Base-by-base conservation (phyloP, 1,139 yeast species). In the Yamadazyma taylorii region DNA sequence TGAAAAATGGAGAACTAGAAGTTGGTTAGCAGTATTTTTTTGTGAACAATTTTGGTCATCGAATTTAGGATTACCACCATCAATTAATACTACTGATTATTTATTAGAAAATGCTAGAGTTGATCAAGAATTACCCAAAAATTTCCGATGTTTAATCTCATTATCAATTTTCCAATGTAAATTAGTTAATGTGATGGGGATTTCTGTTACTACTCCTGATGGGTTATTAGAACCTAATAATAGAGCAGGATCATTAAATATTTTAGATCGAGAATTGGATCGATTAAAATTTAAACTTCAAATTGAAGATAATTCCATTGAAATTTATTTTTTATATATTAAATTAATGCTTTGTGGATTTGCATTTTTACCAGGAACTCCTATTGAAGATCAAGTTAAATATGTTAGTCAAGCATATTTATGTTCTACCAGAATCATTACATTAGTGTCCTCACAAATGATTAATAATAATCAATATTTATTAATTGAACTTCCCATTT, bases 1-100 rank as follows among this genome's bases (percentile, higher is more conserved):
- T 3, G 96, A 88, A 50, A 82, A 82, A 56, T 90, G 97, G 97
- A 74, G 97, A 58, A 88, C 97, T 1, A 71, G 96, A 47, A 80
- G 96, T 1, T 90, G 97, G 97, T 66, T 88, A 24, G 89, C 94
- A 0, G 83, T 87, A 3, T 90, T 86, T 58, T 85, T 89, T 54
- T 75, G 87, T 40, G 96, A 89, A 55, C 95, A 88, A 49, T 85
- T 89, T 53, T 87, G 96, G 95, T 84, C 95, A 11, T 85, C 95
- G 12, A 79, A 82, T 30, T 64, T 89, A 38, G 97, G 97, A 0
- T 66, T 90, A 36, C 97, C 97, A 1, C 92, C 96, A 1, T 81
- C 88, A 9, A 77, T 87, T 46, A 69, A 61, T 41, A 85, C 88
- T 24, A 85, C 94, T 0, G 97, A 90, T 58, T 87, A 83, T 55